Evolutionary conservation across 139 green algal species (phyloP).

Genomic region (Picochlorum costavermella): DNA sequence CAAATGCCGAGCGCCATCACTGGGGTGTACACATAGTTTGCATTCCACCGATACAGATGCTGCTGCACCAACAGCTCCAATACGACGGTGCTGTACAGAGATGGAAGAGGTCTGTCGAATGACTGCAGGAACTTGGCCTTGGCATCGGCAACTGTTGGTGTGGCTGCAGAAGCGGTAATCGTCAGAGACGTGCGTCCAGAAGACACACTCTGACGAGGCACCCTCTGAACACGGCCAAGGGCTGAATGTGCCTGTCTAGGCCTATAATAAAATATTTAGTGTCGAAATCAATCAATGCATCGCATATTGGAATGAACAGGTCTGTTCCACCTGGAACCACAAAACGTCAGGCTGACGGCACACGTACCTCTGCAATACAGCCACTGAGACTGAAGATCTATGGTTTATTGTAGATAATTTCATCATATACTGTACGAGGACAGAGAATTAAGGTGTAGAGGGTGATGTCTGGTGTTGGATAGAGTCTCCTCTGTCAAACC

Average conservation of each 20-base stretch:
- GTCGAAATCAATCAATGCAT: too few species aligned
- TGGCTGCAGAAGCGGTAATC: conserved; percentile 13
- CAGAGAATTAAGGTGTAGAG: not conserved
- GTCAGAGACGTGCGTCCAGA: not conserved
- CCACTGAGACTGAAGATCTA: not conserved
- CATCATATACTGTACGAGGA: not conserved
- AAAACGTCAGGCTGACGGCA: not conserved
- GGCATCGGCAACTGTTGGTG: conserved; percentile 53
- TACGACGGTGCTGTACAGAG: conserved; percentile 78
- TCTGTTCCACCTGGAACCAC: not conserved
- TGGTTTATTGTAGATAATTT: not conserved
- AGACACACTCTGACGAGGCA: not conserved
- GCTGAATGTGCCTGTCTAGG: too few species aligned
- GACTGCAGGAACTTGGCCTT: conserved; percentile 42
- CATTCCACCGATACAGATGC: conserved; percentile 81
- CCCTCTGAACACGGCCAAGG: too few species aligned
- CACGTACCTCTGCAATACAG: not conserved
- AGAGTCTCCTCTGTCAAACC: not conserved
- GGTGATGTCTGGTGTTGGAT: not conserved
- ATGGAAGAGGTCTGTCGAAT: conserved; percentile 59
- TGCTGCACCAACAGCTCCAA: conserved; percentile 90
- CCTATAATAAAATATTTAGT: too few species aligned
- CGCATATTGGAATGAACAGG: too few species aligned
- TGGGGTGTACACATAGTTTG: conserved; percentile 79
- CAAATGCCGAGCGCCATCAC: conserved; percentile 81